Base-by-base conservation (phyloP, 1,284 basidiomycete species). In the Ustilago trichophora region DNA sequence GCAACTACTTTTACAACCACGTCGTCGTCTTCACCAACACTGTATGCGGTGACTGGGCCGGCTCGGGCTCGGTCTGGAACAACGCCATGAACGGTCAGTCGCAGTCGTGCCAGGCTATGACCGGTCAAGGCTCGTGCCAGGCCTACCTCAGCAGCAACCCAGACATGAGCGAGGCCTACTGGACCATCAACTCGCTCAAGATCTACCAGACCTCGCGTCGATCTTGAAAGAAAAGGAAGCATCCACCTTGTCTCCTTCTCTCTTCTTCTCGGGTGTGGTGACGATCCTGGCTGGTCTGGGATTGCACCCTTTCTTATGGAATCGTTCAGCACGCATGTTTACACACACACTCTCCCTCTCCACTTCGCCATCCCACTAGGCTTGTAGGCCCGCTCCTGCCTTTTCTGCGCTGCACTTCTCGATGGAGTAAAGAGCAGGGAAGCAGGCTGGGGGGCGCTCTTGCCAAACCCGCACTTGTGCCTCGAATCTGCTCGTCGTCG, bases 1-100 rank as follows among this genome's bases (percentile, higher is more conserved):
- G 85, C 60, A 68, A 73, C 19, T 87, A 88, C 72, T 73, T 73
- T 25, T 70, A 62, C 58, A 73, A 66, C 55, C 71, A 73, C 53
- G 66, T 70, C 40, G 58, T 59, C 40, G 67, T 69, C 33, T 73
- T 73, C 46, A 63, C 65, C 55, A 70, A 70, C 66, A 66, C 58
- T 4, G 45, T 73, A 19, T 73, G 71, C 50, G 71, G 71, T 25
- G 60, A 62, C 31, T 73, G 71, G 71, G 62, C 71, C 16, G 71
- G 71, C 18, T 58, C 56, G 19, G 21, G 52, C 36, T 26, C 44
- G 7, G 67, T 73, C 10, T 73, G 71, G 71, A 21, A 25, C 46
- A 58, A 58, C 41, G 58, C 62, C 16, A 63, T 63, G 63, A 65
- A 62, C 48, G 71, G 71, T 19, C 71, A 73, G 43, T 34, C 42